These are phyloP conservation scores for grape (Vitis vinifera) DNA, from an alignment of 164 flowering plant genomes.

Conservation along the genomic window DNA sequence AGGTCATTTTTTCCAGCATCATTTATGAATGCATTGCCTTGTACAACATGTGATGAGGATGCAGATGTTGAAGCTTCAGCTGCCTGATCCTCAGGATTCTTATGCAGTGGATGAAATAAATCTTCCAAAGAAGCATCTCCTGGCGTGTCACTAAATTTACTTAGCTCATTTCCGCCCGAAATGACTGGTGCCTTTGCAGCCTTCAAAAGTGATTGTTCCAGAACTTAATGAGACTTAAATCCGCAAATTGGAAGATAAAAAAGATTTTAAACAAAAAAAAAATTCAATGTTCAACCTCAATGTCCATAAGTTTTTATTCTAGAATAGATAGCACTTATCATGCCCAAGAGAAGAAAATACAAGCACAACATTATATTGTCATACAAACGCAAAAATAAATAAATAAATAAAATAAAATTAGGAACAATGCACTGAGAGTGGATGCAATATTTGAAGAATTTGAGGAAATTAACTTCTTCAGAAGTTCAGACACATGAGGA, in stretches of 20 bases:
- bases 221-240: not conserved
- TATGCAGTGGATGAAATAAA: slow-evolving; percentile 81
- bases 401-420: no score
- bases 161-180: slow-evolving; percentile 61
- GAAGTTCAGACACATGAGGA: no score
- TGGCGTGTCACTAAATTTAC: slow-evolving; percentile 93
- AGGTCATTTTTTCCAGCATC: slow-evolving; percentile 77
- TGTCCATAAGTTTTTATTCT: no score
- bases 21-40: slow-evolving; percentile 28
- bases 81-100: slow-evolving; percentile 42
- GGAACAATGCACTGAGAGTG: no score
- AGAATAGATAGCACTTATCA: no score
- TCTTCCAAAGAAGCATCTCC: slow-evolving; percentile 97
- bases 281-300: no score
- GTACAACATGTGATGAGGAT: slow-evolving; percentile 52
- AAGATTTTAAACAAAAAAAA: not conserved
- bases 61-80: slow-evolving; percentile 81
- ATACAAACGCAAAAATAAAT: no score
- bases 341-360: no score
- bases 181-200: slow-evolving; percentile 44
- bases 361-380: no score
- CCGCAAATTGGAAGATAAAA: not conserved
- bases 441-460: no score
- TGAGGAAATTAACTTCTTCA: no score
- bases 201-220: slow-evolving; percentile 32